Percentiles rank a stretch among this genome's conserved stretches.
These are phyloP conservation scores for Aspergillus egyptiacus DNA, from an alignment of 495 filamentous ascomycete species.

Conservation along the genomic window DNA sequence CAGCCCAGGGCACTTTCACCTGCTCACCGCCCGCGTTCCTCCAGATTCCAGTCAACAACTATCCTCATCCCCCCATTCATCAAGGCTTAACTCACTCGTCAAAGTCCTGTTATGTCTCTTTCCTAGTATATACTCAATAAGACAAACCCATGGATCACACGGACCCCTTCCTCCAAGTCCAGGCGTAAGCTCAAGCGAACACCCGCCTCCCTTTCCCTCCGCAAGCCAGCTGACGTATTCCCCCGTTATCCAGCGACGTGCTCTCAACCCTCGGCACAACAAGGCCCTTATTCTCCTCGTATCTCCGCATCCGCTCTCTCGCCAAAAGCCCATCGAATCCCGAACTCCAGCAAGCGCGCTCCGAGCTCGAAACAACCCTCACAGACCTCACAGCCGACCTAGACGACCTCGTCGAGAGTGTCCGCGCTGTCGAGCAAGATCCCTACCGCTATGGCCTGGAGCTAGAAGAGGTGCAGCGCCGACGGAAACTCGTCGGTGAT, in stretches of 20 bases:
- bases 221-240: conserved; percentile 4
- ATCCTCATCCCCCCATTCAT: neutral
- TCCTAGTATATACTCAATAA: neutral
- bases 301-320: conserved; percentile 89
- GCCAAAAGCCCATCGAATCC: conserved; percentile 64
- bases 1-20: no score
- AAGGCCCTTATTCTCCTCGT: conserved; percentile 84
- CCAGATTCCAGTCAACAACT: no score
- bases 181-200: conserved; percentile 57
- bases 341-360: conserved; percentile 76
- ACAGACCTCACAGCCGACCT: conserved; percentile 78
- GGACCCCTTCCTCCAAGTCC: conserved; percentile 92
- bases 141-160: conserved; percentile 55
- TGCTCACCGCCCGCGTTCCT: no score
- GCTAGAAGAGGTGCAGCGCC: conserved; percentile 70
- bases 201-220: conserved; percentile 1
- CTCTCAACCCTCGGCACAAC: conserved; percentile 70
- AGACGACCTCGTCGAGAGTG: conserved; percentile 79
- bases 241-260: conserved; percentile 60
- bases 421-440: conserved; percentile 81
- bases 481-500: conserved; percentile 79
- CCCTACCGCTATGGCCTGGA: conserved; percentile 86
- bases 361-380: conserved; percentile 74
- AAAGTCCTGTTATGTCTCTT: neutral
- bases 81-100: neutral